These are phyloP conservation scores for Mantamonas sphyraenae DNA, from an alignment of 78 protist genomes.

Conservation along the genomic window DNA sequence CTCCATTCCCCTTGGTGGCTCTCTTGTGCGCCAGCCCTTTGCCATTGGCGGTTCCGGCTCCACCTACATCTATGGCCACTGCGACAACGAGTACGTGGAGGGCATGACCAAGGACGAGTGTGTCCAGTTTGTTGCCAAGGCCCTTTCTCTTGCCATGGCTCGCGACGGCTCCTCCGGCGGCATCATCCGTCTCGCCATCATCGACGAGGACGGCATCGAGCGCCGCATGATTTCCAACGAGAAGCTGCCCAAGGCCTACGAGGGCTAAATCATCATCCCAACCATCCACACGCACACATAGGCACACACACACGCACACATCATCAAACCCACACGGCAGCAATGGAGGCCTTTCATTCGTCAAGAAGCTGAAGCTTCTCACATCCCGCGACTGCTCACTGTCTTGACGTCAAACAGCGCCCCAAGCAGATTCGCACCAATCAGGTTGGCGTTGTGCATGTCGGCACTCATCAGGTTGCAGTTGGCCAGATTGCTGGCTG, in stretches of 20 bases:
- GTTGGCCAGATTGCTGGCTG: too few relatives aligned
- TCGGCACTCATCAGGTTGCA: too few relatives aligned
- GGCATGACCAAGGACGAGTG: conserved; percentile 82
- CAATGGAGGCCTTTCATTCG: too few relatives aligned
- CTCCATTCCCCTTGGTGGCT: conserved; percentile 90
- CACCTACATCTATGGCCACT: conserved; percentile 85
- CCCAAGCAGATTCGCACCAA: neutral
- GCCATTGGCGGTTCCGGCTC: conserved; percentile 93
- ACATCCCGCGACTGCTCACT: neutral
- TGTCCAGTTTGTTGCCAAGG: conserved; percentile 61
- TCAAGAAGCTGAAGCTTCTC: too few relatives aligned
- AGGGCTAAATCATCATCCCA: neutral
- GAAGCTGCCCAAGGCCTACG: conserved; percentile 40
- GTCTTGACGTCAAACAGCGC: neutral
- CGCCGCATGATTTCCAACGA: conserved; percentile 50
- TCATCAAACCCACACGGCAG: too few relatives aligned
- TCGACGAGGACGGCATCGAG: conserved; percentile 66
- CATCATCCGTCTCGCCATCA: conserved; percentile 70
- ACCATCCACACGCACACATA: too few relatives aligned
- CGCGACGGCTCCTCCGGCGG: conserved; percentile 99
- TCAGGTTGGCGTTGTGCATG: too few relatives aligned
- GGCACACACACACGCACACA: too few relatives aligned
- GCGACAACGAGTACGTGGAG: conserved; percentile 79
- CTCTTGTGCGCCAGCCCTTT: conserved; percentile 62
- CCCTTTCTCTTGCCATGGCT: conserved; percentile 86